Evolutionary conservation across 164 flowering plant genomes (phyloP), one percentile per base, ranked within the genome.

Genomic region (Aristolochia californica): DNA sequence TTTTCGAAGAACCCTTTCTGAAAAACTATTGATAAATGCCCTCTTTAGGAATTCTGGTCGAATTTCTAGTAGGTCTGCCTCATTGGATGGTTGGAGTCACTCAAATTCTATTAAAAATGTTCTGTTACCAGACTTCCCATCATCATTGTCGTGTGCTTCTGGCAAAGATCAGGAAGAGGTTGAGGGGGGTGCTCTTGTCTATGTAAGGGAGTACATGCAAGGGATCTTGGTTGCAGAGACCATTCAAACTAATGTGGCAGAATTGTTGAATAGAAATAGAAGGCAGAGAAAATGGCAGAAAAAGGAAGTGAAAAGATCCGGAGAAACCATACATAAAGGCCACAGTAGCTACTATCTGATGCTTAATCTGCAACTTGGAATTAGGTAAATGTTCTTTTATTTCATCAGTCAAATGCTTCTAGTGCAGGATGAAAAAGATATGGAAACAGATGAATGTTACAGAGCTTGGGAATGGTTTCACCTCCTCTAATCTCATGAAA

Each of bases 361-460:
- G 94, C 97, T 88, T 58, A 87, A 78, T 68, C 77, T 91, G 75
- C 97, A 91, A 67, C 91, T 87, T 72, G 98, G 98, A 59, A 91
- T 91, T 74, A 87, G 98, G 98, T 87, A 78, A 60, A 56, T 52
- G 45, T 34, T 34, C 40, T 15, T 16, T 45, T 16, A 13, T 20
- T 50, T 34, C 40, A 34, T 34, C 40, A 34, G 10, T 34, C 40
- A 34, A 34, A 34, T 34, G 40, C 40, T 34, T 3, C 40, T 34
- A 12, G 40, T 34, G 40, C 40, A 5, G 40, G 40, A 34, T 34
- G 40, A 12, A 34, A 5, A 9, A 7, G 7, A 4, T 34, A 12
- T 34, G 40, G 40, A 8, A n/a, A 34, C 40, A 34, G 40, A 1
- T 34, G 40, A 34, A 34, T 34, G 10, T 34, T 34, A 34, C 40